Evolutionary conservation across 75 land plant genomes (phyloP).

Genomic region (Ceratopteris richardii): DNA sequence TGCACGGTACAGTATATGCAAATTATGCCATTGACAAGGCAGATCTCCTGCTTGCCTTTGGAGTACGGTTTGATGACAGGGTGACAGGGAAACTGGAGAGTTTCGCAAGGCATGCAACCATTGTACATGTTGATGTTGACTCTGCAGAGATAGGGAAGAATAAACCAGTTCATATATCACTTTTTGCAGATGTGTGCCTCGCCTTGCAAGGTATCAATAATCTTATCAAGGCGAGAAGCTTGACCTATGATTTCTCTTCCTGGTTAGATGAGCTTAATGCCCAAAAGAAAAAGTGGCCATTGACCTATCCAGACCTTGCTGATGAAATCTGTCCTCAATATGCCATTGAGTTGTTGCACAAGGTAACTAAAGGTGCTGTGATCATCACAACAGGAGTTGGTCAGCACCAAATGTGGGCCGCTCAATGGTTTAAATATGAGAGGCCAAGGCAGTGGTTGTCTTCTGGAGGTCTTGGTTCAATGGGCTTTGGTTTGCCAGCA

Average conservation of each 20-base stretch:
- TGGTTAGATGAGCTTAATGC: slow-evolving; percentile 70
- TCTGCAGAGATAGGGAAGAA: slow-evolving; percentile 97
- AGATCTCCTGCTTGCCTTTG: slow-evolving; percentile 84
- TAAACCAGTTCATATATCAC: slow-evolving; percentile 83
- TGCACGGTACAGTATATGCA: slow-evolving; percentile 95
- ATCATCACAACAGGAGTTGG: slow-evolving; percentile 84
- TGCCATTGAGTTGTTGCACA: slow-evolving; percentile 70
- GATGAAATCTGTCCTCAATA: slow-evolving; percentile 80
- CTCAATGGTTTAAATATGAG: slow-evolving; percentile 74
- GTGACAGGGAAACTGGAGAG: slow-evolving; percentile 94
- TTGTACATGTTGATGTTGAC: slow-evolving; percentile 96
- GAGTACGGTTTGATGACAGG: slow-evolving; percentile 89
- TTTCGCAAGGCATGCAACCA: slow-evolving; percentile 84
- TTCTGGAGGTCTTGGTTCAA: slow-evolving; percentile 81
- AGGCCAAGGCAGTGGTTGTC: slow-evolving; percentile 81
- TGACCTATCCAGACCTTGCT: slow-evolving; percentile 55
- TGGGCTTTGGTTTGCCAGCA: slow-evolving; percentile 97
- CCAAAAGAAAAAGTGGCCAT: slow-evolving; percentile 58
- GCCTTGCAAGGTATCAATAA: slow-evolving; percentile 60
- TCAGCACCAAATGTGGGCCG: slow-evolving; percentile 99
- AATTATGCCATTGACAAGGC: slow-evolving; percentile 79
- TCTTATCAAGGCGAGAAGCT: slow-evolving; percentile 26
- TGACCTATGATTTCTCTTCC: slow-evolving; percentile 41
- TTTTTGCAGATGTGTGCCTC: slow-evolving; percentile 67
- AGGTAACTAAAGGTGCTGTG: slow-evolving; percentile 62